phyloP scores from a whole-genome alignment of 2,329 filamentous ascomycete genomes.

The Ascochyta lentis region DNA sequence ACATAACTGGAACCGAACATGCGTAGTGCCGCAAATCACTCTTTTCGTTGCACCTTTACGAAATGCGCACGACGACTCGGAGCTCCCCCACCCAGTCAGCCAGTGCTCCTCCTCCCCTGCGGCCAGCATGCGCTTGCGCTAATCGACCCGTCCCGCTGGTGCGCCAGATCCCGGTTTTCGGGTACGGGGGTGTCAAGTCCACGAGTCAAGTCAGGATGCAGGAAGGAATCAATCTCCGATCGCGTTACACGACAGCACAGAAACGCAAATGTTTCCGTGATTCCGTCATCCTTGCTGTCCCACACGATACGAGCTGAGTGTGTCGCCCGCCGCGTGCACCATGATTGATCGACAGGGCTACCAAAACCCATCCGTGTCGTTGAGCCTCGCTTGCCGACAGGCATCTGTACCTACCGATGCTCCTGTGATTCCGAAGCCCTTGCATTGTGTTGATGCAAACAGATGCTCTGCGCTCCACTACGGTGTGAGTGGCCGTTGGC shows the following conservation, averaged over 20 bases:
- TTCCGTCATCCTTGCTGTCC: background rate
- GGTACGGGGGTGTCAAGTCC: constrained; percentile 9
- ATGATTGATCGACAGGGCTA: background rate
- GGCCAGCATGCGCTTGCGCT: background rate
- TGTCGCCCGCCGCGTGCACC: background rate
- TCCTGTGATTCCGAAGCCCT: background rate
- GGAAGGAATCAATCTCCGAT: constrained; percentile 6
- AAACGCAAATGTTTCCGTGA: background rate
- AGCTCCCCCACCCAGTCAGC: background rate
- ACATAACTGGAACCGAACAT: background rate
- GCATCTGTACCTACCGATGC: background rate
- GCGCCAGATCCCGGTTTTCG: constrained; percentile 7
- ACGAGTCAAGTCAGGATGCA: constrained; percentile 13
- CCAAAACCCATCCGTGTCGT: background rate
- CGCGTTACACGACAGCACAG: constrained; percentile 11
- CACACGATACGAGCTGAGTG: constrained; percentile 4
- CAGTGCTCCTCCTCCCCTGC: background rate
- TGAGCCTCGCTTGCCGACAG: background rate
- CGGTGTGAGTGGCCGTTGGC: background rate
- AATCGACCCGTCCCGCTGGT: constrained; percentile 14
- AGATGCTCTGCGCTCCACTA: background rate
- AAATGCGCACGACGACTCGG: background rate
- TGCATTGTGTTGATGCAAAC: background rate
- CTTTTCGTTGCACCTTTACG: background rate
- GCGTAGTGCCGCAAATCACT: background rate